phyloP scores from a whole-genome alignment of 1,284 basidiomycete genomes.

The Bjerkandera adusta region DNA sequence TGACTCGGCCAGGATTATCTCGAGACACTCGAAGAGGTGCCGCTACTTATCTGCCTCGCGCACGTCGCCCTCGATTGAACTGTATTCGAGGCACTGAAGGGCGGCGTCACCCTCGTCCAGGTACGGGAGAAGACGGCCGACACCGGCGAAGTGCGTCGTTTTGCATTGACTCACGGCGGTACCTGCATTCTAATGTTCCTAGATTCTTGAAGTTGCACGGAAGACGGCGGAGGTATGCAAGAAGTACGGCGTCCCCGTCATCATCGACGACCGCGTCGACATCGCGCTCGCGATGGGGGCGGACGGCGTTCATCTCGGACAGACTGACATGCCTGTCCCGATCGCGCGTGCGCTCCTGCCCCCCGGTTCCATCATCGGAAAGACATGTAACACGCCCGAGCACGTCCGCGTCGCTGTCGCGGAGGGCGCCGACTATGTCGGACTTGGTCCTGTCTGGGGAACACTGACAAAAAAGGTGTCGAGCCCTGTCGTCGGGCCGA shows the following conservation, averaged over 20 bases:
- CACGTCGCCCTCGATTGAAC: slow-evolving; percentile 6
- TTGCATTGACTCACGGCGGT: background rate
- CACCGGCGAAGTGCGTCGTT: slow-evolving; percentile 63
- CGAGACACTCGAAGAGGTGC: slow-evolving; percentile 80
- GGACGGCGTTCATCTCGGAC: slow-evolving; percentile 88
- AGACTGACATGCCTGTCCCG: slow-evolving; percentile 81
- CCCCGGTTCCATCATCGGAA: slow-evolving; percentile 71
- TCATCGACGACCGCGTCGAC: slow-evolving; percentile 93
- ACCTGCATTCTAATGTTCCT: background rate
- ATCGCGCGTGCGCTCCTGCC: slow-evolving; percentile 75
- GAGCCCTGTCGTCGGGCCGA: slow-evolving; percentile 55
- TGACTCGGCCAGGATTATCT: slow-evolving; percentile 75
- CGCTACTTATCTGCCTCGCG: too few relatives aligned
- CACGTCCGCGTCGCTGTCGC: slow-evolving; percentile 59
- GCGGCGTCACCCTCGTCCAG: slow-evolving; percentile 90
- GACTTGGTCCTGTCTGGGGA: slow-evolving; percentile 79
- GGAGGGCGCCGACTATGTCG: slow-evolving; percentile 80
- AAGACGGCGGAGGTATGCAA: slow-evolving; percentile 75
- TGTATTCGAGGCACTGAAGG: slow-evolving; percentile 62
- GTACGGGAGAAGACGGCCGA: slow-evolving; percentile 83
- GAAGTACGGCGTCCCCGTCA: slow-evolving; percentile 78
- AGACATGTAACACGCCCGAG: slow-evolving; percentile 73
- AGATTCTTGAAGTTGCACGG: slow-evolving; percentile 82
- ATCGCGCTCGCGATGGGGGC: slow-evolving; percentile 78
- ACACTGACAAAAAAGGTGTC: slow-evolving; percentile 75